phyloP scores from a whole-genome alignment of 305 asterid species.

The Euphrasia arctica region DNA sequence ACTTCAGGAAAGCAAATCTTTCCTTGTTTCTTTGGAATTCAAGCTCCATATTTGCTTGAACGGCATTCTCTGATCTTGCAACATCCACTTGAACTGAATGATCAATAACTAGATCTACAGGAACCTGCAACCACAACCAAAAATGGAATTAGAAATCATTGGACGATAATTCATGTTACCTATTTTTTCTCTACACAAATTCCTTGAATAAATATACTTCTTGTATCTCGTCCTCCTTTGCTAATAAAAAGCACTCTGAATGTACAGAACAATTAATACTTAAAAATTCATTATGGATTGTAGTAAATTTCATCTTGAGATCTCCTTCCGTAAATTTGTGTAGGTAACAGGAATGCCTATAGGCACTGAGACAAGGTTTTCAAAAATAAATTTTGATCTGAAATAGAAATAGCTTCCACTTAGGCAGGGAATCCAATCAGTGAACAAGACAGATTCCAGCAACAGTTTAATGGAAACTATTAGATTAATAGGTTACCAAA shows the following conservation, averaged over 20 bases:
- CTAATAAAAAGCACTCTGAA: not conserved
- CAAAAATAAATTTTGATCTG: not conserved
- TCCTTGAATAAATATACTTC: not conserved
- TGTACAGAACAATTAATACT: slow-evolving; percentile 3
- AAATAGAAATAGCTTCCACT: not conserved
- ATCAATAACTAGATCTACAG: slow-evolving; percentile 92
- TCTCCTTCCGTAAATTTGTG: not conserved
- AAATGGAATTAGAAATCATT: slow-evolving; percentile 22
- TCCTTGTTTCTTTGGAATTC: slow-evolving; percentile 92
- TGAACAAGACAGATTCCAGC: too few relatives aligned
- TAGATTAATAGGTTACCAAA: too few relatives aligned
- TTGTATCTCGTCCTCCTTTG: not conserved
- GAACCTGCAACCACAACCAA: slow-evolving; percentile 63
- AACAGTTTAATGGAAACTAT: too few relatives aligned
- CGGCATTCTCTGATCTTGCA: slow-evolving; percentile 84
- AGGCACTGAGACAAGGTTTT: not conserved
- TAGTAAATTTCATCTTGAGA: not conserved
- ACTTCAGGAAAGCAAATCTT: slow-evolving; percentile 92
- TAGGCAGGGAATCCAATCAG: too few relatives aligned
- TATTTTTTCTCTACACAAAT: slow-evolving; percentile 2
- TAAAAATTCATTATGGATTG: not conserved
- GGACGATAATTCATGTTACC: not conserved
- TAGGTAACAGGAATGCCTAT: not conserved
- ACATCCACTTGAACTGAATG: slow-evolving; percentile 98
- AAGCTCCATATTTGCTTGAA: slow-evolving; percentile 82